Percentiles rank a stretch among this genome's conserved stretches.
Conservation (phyloP, 805 yeast species). For the Wickerhamomyces ciferrii region DNA sequence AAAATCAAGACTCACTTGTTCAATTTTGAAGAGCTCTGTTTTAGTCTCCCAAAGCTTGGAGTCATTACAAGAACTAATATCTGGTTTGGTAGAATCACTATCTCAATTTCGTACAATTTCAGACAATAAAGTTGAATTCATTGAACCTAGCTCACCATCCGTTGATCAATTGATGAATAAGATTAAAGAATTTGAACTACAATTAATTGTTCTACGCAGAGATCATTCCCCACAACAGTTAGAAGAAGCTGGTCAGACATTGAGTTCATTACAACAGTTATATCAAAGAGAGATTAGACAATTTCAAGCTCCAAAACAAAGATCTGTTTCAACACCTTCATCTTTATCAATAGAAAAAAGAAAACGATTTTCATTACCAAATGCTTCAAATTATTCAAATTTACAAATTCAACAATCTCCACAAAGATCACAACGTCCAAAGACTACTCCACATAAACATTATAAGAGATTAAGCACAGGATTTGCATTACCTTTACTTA, state of each 20-base stretch:
- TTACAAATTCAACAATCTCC: slow-evolving; percentile 8
- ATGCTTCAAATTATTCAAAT: slow-evolving; percentile 3
- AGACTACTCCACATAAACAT: slow-evolving; percentile 6
- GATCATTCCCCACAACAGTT: background rate
- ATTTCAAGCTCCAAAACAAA: slow-evolving; percentile 1
- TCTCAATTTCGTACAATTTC: background rate
- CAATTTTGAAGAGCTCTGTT: background rate
- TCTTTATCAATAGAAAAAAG: slow-evolving; percentile 10
- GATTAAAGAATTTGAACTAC: background rate
- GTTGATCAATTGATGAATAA: background rate
- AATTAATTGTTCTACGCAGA: background rate
- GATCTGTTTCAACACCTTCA: slow-evolving; percentile 4
- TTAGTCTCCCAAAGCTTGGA: background rate
- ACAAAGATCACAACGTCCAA: slow-evolving; percentile 1
- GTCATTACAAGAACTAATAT: background rate
- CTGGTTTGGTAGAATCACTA: background rate
- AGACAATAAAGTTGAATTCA: background rate
- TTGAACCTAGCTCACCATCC: background rate
- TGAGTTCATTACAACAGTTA: background rate
- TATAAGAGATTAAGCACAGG: slow-evolving; percentile 24
- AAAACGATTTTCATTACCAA: slow-evolving; percentile 19
- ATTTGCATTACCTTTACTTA: slow-evolving; percentile 20
- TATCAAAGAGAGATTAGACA: background rate
- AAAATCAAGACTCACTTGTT: background rate
- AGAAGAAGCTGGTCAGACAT: background rate